Evolutionary conservation across 2,329 filamentous ascomycete genomes (phyloP), one percentile per base, ranked within the genome.

Genomic region (Cercospora sp.): DNA sequence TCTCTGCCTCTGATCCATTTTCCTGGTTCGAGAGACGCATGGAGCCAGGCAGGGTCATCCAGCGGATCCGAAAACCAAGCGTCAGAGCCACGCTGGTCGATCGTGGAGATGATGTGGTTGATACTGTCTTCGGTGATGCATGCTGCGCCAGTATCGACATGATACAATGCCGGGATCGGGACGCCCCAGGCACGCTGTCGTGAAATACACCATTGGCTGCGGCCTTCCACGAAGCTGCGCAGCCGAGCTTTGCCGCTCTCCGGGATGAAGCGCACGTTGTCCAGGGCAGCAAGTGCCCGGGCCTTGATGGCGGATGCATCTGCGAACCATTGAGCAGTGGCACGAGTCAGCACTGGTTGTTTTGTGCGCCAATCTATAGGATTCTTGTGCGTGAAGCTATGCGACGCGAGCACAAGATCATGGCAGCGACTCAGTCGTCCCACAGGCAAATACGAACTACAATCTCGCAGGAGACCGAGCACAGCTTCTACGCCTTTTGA

Each of bases 351-450:
- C 60, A 99, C 90, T 1, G 95, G 95, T 72, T 91, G 86, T 80
- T 98, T 99, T 0, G 94, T 96, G 64, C 95, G 87, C 95, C 95
- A 99, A 80, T 99, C 95, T 73, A 98, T 97, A 0, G 95, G 95
- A 77, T 98, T 98, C 79, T 97, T 98, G 83, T 99, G 95, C 63
- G 85, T 85, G 77, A 94, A 90, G 66, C 84, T 84, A 73, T 96
- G 90, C 3, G 86, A 86, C 45, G 86, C 85, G 48, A 97, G 81
- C 3, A 98, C 86, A n/a, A 83, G 77, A 20, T 64, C 66, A 76
- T 77, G 68, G 33, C 55, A 31, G 3, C 18, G 30, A 9, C 57
- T 13, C 18, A 48, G 28, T 8, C 69, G 31, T 12, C 30, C 42
- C 28, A 23, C 13, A 13, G 67, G 66, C 13, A 74, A 36, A 45